These are phyloP conservation scores for Papiliotrema terrestris DNA, from an alignment of 1,284 basidiomycete genomes.

Conservation along the genomic window DNA sequence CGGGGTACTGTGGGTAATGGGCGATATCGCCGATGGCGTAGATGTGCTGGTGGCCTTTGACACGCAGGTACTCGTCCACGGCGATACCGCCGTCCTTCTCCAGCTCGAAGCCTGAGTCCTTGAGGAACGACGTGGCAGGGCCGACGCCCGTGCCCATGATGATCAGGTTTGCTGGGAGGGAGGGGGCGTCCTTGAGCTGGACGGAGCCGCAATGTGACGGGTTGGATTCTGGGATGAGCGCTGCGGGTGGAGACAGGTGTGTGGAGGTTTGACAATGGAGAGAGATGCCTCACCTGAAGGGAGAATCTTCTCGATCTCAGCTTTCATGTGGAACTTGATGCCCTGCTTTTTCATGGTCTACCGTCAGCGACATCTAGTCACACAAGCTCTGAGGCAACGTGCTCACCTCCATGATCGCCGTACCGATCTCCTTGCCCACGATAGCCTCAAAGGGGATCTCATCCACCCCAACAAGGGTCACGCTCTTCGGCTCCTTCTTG, in stretches of 20 bases:
- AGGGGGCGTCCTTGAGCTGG: conserved; percentile 63
- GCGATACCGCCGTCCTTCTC: conserved; percentile 76
- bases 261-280: not conserved
- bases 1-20: conserved; percentile 63
- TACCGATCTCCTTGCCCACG: conserved; percentile 76
- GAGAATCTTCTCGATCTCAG: conserved; percentile 70
- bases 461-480: conserved; percentile 78
- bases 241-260: not conserved
- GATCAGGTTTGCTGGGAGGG: conserved; percentile 71
- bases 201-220: conserved; percentile 54
- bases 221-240: conserved; percentile 29
- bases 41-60: conserved; percentile 61
- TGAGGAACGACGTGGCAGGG: conserved; percentile 79
- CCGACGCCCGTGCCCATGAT: conserved; percentile 86
- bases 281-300: conserved; percentile 50
- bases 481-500: conserved; percentile 64
- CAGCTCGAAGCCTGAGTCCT: conserved; percentile 59
- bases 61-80: conserved; percentile 74
- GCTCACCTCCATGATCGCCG: conserved; percentile 69
- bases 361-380: not conserved
- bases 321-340: conserved; percentile 76
- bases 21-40: conserved; percentile 92
- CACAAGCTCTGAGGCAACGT: not conserved
- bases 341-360: conserved; percentile 75
- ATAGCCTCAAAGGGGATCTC: conserved; percentile 76